Conservation (phyloP, 23 red algal genomes). For the Chondrus crispus region DNA sequence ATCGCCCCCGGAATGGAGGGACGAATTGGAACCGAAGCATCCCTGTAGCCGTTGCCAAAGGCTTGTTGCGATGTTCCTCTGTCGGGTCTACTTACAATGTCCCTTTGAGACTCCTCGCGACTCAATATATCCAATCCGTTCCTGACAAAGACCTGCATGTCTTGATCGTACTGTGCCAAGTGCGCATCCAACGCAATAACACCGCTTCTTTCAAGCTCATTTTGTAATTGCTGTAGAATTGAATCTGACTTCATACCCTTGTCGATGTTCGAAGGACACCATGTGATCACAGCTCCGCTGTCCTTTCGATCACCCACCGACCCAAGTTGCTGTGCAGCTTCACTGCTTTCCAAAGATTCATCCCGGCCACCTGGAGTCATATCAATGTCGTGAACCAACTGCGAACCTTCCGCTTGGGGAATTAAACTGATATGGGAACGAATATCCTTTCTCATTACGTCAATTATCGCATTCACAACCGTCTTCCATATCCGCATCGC, state of each 20-base stretch:
- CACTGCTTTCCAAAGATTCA: background rate
- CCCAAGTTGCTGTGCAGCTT: background rate
- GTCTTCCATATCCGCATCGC: slow-evolving; percentile 58
- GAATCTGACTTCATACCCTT: slow-evolving; percentile 9
- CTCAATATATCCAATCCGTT: background rate
- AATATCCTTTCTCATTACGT: slow-evolving; percentile 48
- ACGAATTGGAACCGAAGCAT: background rate
- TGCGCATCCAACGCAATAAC: slow-evolving; percentile 23
- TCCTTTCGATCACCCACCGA: background rate
- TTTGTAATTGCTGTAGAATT: slow-evolving; percentile 16
- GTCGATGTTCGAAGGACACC: slow-evolving; percentile 27
- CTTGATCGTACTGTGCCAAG: slow-evolving; percentile 4
- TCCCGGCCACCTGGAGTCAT: slow-evolving; percentile 21
- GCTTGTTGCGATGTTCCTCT: background rate
- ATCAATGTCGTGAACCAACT: slow-evolving; percentile 54
- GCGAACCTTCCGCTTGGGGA: slow-evolving; percentile 48
- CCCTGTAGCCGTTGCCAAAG: background rate
- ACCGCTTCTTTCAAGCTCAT: background rate
- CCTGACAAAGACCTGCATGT: slow-evolving; percentile 1
- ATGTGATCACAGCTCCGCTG: too few relatives aligned
- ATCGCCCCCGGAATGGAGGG: background rate
- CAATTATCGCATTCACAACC: slow-evolving; percentile 54
- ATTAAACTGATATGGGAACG: slow-evolving; percentile 30
- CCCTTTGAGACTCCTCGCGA: background rate
- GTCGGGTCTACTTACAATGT: background rate